Evolutionary conservation across 2,329 filamentous ascomycete genomes (phyloP), one percentile per base, ranked within the genome.

Genomic region (Aspergillus caelatus): DNA sequence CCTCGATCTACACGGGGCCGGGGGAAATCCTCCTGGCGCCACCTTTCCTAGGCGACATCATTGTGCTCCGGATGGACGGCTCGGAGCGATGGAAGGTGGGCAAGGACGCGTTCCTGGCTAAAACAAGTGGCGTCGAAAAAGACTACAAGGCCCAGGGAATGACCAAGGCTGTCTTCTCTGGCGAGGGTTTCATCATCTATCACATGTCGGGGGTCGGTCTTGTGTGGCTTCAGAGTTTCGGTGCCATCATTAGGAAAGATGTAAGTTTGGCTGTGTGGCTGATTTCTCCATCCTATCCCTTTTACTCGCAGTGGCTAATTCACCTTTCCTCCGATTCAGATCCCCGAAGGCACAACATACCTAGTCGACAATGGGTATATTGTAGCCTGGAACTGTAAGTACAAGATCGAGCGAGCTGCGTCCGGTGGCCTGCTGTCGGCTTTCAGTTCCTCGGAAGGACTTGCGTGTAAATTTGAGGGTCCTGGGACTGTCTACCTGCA

Each of bases 371-470:
- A 97, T 71, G 93, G 93, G 3, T 93, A 98, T 70, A 84, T 98
- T 1, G 93, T 98, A 0, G 94, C 95, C 0, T 99, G 95, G 95
- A 97, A 97, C 76, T 94, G 91, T 74, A 93, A 96, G 74, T 99
- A 98, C 73, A 85, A 92, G 5, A 88, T 99, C 66, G 93, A 97
- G 80, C 89, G 95, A 19, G 91, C 96, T 4, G 89, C 94, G 0
- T 95, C 91, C 3, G 95, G 95, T 2, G 95, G 95, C 43, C 89
- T 99, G 67, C 90, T 99, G n/a, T 94, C 92, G n/a, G 89, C 90
- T 11, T 78, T 97, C 26, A 88, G 89, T 32, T 89, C 92, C 0
- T 91, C 86, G 0, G 95, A 99, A 79, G 95, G 95, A 0, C 81
- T 98, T 41, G 94, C 97, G 4, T 99, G 95, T 83, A 96, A 93